phyloP scores from a whole-genome alignment of 164 flowering plant genomes.

The Litsea cubeba region DNA sequence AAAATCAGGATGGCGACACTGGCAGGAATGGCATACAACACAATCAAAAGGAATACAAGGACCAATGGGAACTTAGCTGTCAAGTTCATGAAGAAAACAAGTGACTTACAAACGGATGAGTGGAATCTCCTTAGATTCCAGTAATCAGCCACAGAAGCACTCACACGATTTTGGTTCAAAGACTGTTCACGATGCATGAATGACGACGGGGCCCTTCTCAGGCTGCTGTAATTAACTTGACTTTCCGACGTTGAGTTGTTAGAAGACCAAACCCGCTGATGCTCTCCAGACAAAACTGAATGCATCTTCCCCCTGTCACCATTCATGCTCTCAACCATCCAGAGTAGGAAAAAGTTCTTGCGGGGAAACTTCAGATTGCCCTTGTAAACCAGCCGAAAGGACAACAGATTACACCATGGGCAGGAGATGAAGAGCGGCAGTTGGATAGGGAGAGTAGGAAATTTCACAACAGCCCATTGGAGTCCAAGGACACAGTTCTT shows the following conservation, averaged over 20 bases:
- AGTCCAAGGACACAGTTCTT: conserved; percentile 78
- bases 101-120: conserved; percentile 50
- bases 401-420: conserved; percentile 88
- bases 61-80: conserved; percentile 90
- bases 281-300: conserved; percentile 39
- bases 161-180: conserved; percentile 18
- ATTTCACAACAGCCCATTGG: conserved; percentile 81
- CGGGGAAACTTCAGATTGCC: conserved; percentile 80
- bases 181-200: conserved; percentile 23
- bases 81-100: conserved; percentile 65
- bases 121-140: conserved; percentile 40
- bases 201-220: conserved; percentile 31
- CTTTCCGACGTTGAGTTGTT: conserved; percentile 17
- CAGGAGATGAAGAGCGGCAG: conserved; percentile 89
- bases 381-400: conserved; percentile 65
- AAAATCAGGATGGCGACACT: conserved; percentile 75
- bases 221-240: conserved; percentile 22
- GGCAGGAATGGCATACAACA: conserved; percentile 73
- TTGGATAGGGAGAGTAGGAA: conserved; percentile 73
- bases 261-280: conserved; percentile 34
- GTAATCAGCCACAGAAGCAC: conserved; percentile 11
- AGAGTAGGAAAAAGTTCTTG: conserved; percentile 85
- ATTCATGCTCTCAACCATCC: conserved; percentile 96
- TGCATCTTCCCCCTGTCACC: conserved; percentile 56
- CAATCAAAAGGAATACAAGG: conserved; percentile 59